Conservation (phyloP, 202 grass and related monocot species). For the Panicum hallii region DNA sequence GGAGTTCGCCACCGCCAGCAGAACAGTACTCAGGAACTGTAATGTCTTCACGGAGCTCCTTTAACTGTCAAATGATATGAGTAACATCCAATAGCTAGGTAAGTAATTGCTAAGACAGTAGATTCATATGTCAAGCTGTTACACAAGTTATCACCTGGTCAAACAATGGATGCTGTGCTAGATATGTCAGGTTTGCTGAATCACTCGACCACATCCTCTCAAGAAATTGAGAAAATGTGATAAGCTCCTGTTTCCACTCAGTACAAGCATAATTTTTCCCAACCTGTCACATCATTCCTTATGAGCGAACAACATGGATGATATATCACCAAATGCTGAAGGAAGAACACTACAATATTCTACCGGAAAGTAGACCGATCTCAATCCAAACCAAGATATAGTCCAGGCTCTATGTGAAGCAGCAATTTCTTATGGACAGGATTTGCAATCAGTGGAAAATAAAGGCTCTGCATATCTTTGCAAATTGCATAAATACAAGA, state of each 20-base stretch:
- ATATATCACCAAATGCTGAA: slow-evolving; percentile 30
- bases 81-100: slow-evolving; percentile 30
- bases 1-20: slow-evolving; percentile 81
- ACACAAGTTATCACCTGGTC: slow-evolving; percentile 66
- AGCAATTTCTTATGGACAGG: slow-evolving; percentile 6
- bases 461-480: slow-evolving; percentile 18
- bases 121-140: slow-evolving; percentile 20
- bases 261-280: slow-evolving; percentile 72
- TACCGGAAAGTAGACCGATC: slow-evolving; percentile 23
- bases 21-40: slow-evolving; percentile 84
- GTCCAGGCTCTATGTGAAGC: neutral
- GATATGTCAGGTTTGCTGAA: slow-evolving; percentile 62
- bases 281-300: slow-evolving; percentile 62
- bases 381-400: neutral
- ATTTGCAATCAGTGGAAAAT: slow-evolving; percentile 5
- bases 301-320: slow-evolving; percentile 27
- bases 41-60: slow-evolving; percentile 79
- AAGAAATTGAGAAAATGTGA: slow-evolving; percentile 87
- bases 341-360: neutral
- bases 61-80: slow-evolving; percentile 65
- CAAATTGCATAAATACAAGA: slow-evolving; percentile 13
- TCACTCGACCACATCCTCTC: slow-evolving; percentile 70
- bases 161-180: slow-evolving; percentile 90
- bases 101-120: slow-evolving; percentile 9
- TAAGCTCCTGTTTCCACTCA: slow-evolving; percentile 87